Percentiles rank a stretch among this genome's conserved stretches.
Conservation (phyloP, 306 rosid genomes). For the Cicer yamashitae region DNA sequence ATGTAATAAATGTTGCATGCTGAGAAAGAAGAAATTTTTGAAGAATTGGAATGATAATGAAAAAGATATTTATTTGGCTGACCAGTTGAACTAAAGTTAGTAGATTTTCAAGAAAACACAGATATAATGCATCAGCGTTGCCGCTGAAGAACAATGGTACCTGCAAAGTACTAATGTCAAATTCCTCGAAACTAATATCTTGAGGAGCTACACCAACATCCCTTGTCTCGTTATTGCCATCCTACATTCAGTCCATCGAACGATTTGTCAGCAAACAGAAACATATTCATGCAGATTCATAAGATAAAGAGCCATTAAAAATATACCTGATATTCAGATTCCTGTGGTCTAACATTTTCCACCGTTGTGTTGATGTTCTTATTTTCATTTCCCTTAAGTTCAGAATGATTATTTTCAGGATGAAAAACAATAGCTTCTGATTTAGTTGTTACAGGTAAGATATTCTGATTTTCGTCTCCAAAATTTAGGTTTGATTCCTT, state of each 20-base stretch:
- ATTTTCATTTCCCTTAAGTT: constrained; percentile 60
- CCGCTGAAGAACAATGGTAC: constrained; percentile 43
- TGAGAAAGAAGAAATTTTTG: constrained; percentile 1
- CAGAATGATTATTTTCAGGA: constrained; percentile 59
- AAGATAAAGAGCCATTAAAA: constrained; percentile 37
- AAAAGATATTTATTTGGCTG: background rate
- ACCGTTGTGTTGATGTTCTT: constrained; percentile 58
- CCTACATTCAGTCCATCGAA: constrained; percentile 56
- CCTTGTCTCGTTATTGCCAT: constrained; percentile 60
- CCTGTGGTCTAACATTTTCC: constrained; percentile 65
- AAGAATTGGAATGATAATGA: constrained; percentile 16
- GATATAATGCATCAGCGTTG: constrained; percentile 14
- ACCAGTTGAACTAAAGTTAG: constrained; percentile 19
- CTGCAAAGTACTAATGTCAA: constrained; percentile 87
- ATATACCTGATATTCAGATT: constrained; percentile 73
- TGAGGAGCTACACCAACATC: constrained; percentile 58
- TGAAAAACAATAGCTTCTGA: constrained; percentile 48
- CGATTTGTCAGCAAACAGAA: constrained; percentile 40
- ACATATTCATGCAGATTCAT: background rate
- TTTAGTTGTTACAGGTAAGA: constrained; percentile 54
- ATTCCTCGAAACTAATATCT: constrained; percentile 61
- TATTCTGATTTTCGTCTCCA: constrained; percentile 55
- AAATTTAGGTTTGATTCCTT: constrained; percentile 56
- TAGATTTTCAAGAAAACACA: constrained; percentile 32
- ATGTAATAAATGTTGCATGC: background rate